Percentiles rank a stretch among this genome's conserved stretches.
These are phyloP conservation scores for Clonostachys byssicola DNA, from an alignment of 2,329 filamentous ascomycete genomes.

Conservation along the genomic window DNA sequence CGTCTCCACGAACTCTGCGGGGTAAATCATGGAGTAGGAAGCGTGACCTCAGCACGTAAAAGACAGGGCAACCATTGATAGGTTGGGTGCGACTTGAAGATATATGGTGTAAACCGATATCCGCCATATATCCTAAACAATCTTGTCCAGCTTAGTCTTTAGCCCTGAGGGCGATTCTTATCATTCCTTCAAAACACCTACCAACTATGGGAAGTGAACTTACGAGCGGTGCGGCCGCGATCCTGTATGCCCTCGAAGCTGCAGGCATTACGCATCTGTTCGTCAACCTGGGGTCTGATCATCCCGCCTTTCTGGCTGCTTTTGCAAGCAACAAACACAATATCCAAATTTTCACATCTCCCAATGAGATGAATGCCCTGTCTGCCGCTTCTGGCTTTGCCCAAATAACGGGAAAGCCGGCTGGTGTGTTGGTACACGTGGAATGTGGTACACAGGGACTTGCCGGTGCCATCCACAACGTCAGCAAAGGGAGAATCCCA, in stretches of 20 bases:
- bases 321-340: constrained; percentile 16
- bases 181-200: background rate
- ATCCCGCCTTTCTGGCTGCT: constrained; percentile 19
- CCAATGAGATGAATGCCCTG: constrained; percentile 20
- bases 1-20: too few relatives aligned
- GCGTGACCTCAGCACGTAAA: too few relatives aligned
- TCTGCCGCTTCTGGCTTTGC: constrained; percentile 13
- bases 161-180: background rate
- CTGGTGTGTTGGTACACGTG: constrained; percentile 18
- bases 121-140: too few relatives aligned
- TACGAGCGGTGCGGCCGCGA: constrained; percentile 17
- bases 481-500: constrained; percentile 16
- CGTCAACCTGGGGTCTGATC: constrained; percentile 49
- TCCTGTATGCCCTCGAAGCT: constrained; percentile 63
- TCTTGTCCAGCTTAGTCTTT: too few relatives aligned
- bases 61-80: too few relatives aligned
- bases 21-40: too few relatives aligned
- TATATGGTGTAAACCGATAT: too few relatives aligned
- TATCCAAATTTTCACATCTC: constrained; percentile 19
- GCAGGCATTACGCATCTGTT: constrained; percentile 46
- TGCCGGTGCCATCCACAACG: constrained; percentile 18
- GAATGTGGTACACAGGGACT: constrained; percentile 17
- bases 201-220: background rate
- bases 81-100: too few relatives aligned
- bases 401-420: constrained; percentile 17